These are phyloP conservation scores for Spinellus fusiger DNA, from an alignment of 192 early-diverging fungal species.

Conservation along the genomic window DNA sequence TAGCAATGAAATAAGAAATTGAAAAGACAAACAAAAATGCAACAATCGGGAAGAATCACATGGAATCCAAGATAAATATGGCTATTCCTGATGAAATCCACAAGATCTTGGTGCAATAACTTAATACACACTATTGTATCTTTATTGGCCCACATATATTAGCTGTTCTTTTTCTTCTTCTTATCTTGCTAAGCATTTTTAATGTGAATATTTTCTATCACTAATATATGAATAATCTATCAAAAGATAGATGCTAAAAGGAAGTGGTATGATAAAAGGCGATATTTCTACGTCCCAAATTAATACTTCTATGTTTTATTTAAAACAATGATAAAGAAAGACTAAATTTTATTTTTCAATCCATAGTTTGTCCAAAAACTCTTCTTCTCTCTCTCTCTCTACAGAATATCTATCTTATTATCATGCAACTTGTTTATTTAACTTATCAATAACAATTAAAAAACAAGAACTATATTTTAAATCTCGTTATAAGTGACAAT, in stretches of 20 bases:
- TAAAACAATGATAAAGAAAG: background rate
- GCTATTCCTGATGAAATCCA: no score
- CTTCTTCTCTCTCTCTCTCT: background rate
- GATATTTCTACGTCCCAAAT: slow-evolving; percentile 1
- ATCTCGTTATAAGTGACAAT: background rate
- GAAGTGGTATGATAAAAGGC: background rate
- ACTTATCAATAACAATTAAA: background rate
- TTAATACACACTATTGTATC: background rate
- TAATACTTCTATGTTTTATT: background rate
- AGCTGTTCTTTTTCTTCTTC: background rate
- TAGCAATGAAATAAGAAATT: no score
- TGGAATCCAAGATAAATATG: no score
- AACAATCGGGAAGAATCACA: no score
- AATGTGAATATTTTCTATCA: background rate
- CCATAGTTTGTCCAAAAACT: background rate
- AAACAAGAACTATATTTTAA: background rate
- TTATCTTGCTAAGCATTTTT: background rate
- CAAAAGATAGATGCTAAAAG: background rate
- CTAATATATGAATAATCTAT: background rate
- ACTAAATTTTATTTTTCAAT: background rate
- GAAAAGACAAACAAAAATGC: no score
- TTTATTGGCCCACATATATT: background rate
- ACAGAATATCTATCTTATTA: background rate
- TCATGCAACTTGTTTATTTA: background rate
- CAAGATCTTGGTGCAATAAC: no score